phyloP scores from a whole-genome alignment of 2,329 filamentous ascomycete species.

The Talaromyces pinophilus region DNA sequence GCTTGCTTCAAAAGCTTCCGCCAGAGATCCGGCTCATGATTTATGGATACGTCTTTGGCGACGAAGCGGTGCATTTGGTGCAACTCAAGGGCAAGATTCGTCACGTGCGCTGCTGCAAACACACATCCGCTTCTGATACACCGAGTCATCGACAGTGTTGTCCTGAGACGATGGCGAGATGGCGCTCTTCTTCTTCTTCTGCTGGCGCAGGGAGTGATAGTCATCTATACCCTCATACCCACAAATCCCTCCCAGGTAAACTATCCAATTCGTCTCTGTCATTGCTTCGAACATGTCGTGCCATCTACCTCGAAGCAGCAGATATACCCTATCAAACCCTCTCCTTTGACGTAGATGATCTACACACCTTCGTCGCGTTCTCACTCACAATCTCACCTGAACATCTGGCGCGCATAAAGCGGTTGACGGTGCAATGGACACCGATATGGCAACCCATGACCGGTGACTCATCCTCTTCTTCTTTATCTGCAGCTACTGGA shows the following conservation, averaged over 20 bases:
- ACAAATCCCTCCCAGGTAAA: conserved; percentile 28
- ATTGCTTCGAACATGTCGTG: conserved; percentile 37
- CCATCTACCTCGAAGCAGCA: conserved; percentile 39
- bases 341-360: conserved; percentile 40
- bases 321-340: conserved; percentile 33
- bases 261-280: conserved; percentile 31
- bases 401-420: conserved; percentile 27
- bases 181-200: conserved; percentile 29
- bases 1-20: conserved; percentile 34
- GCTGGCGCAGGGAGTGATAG: not conserved
- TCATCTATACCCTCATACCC: conserved; percentile 39
- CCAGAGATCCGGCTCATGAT: conserved; percentile 43
- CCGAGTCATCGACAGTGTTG: conserved; percentile 38
- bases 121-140: conserved; percentile 27
- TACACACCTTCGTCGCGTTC: conserved; percentile 42
- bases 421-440: conserved; percentile 37
- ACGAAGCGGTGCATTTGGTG: conserved; percentile 39
- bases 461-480: conserved; percentile 24
- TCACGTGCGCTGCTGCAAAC: conserved; percentile 34
- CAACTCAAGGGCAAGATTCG: conserved; percentile 39
- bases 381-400: conserved; percentile 27
- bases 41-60: conserved; percentile 40
- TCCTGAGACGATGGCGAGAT: conserved; percentile 35
- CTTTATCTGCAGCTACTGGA: not conserved
- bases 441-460: conserved; percentile 40